A percentile compares a stretch with the other conserved stretches of the same genome.
phyloP scores from a whole-genome alignment of 257 asterid species.

The Jasminum sambac region DNA sequence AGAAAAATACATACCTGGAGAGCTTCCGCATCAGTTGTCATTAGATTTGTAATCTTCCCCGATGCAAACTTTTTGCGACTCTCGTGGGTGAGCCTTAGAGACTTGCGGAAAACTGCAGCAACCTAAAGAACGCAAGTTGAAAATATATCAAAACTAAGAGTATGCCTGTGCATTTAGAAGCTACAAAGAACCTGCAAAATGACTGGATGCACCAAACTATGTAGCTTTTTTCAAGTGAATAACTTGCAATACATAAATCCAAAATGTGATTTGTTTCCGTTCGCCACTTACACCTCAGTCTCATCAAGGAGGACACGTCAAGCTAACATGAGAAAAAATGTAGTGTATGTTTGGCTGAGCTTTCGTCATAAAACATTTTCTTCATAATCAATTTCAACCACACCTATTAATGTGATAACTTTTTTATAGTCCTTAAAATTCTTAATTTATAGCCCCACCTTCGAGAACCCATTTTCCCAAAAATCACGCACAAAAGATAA shows the following conservation, averaged over 20 bases:
- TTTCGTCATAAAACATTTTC: too few relatives aligned
- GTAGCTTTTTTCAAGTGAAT: background rate
- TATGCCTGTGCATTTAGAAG: slow-evolving; percentile 10
- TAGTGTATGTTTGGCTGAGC: background rate
- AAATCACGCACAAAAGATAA: too few relatives aligned
- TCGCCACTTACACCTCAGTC: slow-evolving; percentile 4
- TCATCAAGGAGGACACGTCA: background rate
- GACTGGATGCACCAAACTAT: background rate
- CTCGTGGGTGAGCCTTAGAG: slow-evolving; percentile 87
- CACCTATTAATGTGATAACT: too few relatives aligned
- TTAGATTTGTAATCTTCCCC: slow-evolving; percentile 88
- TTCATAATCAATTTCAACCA: too few relatives aligned
- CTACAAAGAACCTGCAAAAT: slow-evolving; percentile 7
- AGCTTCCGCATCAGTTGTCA: slow-evolving; percentile 95
- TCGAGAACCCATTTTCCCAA: too few relatives aligned
- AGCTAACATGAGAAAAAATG: background rate
- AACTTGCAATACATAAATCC: slow-evolving; percentile 13
- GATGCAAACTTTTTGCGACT: slow-evolving; percentile 85
- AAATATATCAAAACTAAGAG: slow-evolving; percentile 12
- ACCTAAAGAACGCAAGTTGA: slow-evolving; percentile 46
- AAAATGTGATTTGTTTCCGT: background rate
- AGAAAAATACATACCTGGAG: slow-evolving; percentile 65
- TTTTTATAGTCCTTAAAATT: too few relatives aligned
- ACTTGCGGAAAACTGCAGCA: slow-evolving; percentile 90
- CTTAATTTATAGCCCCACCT: too few relatives aligned